Percentiles rank a stretch among this genome's conserved stretches.
Evolutionary conservation across 2,329 filamentous ascomycete species (phyloP).

Genomic region (Fusarium succisae): DNA sequence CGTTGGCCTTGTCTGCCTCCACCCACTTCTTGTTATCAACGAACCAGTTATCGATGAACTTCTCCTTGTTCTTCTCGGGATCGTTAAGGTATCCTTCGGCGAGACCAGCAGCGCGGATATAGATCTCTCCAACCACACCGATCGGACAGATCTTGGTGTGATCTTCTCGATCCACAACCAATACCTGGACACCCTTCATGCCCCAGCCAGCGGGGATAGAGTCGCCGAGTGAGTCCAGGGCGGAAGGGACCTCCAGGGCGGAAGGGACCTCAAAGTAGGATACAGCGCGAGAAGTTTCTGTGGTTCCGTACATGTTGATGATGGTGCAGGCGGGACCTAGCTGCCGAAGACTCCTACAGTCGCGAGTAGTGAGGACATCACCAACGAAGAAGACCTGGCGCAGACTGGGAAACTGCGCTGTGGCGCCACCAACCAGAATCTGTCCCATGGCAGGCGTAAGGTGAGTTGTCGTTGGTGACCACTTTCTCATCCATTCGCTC

Average conservation of each 20-base stretch:
- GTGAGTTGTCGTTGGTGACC: conserved; percentile 82
- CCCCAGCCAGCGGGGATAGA: conserved; percentile 85
- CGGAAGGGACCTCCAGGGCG: conserved; percentile 61
- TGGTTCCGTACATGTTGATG: conserved; percentile 34
- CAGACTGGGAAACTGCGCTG: conserved; percentile 73
- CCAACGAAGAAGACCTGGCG: conserved; percentile 85
- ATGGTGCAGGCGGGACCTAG: conserved; percentile 61
- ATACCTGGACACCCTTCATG: conserved; percentile 88
- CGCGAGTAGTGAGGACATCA: conserved; percentile 85
- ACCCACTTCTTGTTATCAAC: conserved; percentile 77
- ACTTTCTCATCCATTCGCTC: conserved; percentile 86
- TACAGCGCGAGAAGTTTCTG: conserved; percentile 68
- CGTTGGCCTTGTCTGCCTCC: conserved; percentile 60
- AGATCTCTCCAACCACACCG: conserved; percentile 87
- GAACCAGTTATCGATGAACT: conserved; percentile 90
- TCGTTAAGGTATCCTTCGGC: conserved; percentile 81
- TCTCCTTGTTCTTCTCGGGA: conserved; percentile 69
- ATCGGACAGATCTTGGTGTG: conserved; percentile 76
- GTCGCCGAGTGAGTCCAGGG: conserved; percentile 62
- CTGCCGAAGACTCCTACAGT: conserved; percentile 79
- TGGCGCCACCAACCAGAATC: conserved; percentile 87
- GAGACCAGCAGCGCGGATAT: conserved; percentile 82
- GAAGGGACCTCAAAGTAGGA: conserved; percentile 82
- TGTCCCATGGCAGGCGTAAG: conserved; percentile 97
- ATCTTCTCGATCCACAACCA: conserved; percentile 79